These are phyloP conservation scores for Laguncularia racemosa DNA, from an alignment of 345 rosid species.

Conservation along the genomic window DNA sequence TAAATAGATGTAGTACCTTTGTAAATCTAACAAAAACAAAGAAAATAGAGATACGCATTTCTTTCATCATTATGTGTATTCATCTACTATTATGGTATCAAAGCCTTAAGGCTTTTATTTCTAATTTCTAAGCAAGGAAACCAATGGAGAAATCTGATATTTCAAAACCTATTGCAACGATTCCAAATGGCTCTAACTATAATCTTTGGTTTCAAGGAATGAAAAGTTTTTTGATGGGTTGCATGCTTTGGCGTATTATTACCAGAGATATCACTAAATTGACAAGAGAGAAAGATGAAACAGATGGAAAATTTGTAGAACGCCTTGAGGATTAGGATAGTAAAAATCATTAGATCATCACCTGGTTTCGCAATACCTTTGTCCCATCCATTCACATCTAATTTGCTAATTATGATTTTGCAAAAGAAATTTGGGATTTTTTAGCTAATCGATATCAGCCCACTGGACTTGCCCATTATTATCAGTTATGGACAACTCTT, in stretches of 20 bases:
- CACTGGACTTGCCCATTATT: not conserved
- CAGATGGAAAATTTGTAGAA: not conserved
- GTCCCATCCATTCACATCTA: not conserved
- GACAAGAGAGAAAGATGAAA: not conserved
- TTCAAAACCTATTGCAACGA: not conserved
- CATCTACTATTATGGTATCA: too few relatives aligned
- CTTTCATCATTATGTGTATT: too few relatives aligned
- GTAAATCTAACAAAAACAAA: too few relatives aligned
- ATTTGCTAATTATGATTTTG: not conserved
- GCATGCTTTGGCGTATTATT: not conserved
- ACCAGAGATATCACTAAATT: not conserved
- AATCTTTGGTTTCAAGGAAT: not conserved
- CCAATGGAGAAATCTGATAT: not conserved
- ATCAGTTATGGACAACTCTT: constrained; percentile 1
- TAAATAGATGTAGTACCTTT: too few relatives aligned
- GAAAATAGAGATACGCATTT: too few relatives aligned
- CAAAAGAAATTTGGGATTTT: constrained; percentile 6
- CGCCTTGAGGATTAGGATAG: not conserved
- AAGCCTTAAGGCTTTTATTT: too few relatives aligned
- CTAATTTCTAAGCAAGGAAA: too few relatives aligned
- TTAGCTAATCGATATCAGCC: not conserved
- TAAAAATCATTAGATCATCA: constrained; percentile 4
- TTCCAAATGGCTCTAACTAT: not conserved
- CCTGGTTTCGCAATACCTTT: not conserved
- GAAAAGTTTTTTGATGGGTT: not conserved